These are phyloP conservation scores for Salix dunnii DNA, from an alignment of 345 rosid genomes.

Conservation along the genomic window DNA sequence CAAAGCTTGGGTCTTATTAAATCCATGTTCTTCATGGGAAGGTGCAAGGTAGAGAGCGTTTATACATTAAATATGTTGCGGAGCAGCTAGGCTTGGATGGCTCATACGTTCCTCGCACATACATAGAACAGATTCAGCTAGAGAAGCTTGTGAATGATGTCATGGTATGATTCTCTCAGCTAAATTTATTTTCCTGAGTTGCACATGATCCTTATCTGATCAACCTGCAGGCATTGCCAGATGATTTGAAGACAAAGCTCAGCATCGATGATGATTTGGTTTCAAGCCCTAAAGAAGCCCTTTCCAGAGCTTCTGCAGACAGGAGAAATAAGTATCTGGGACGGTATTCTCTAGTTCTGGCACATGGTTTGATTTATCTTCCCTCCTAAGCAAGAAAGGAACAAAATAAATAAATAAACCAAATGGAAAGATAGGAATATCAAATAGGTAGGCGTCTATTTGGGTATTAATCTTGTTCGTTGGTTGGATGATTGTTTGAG, in stretches of 20 bases:
- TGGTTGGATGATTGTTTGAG: background rate
- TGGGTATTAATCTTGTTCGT: background rate
- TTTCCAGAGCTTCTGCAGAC: slow-evolving; percentile 95
- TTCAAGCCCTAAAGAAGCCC: slow-evolving; percentile 95
- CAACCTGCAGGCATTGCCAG: slow-evolving; percentile 81
- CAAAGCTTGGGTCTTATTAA: slow-evolving; percentile 11
- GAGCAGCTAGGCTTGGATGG: slow-evolving; percentile 86
- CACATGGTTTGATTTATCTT: background rate
- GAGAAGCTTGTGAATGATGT: slow-evolving; percentile 98
- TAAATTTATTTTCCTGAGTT: slow-evolving; percentile 9
- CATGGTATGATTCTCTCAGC: slow-evolving; percentile 55
- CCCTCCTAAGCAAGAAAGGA: background rate
- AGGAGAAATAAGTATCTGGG: slow-evolving; percentile 83
- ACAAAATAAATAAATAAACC: too few species aligned
- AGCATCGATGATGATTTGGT: slow-evolving; percentile 86
- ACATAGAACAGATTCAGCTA: slow-evolving; percentile 95
- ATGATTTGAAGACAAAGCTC: slow-evolving; percentile 85
- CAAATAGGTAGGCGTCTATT: background rate
- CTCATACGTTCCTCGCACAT: slow-evolving; percentile 84
- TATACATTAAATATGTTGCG: slow-evolving; percentile 56
- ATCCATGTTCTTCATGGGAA: slow-evolving; percentile 24
- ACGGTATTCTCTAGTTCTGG: slow-evolving; percentile 52
- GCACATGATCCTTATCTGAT: slow-evolving; percentile 21
- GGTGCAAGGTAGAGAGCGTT: slow-evolving; percentile 99
- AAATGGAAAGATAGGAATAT: background rate